These are phyloP conservation scores for Claviceps maximensis DNA, from an alignment of 2,329 filamentous ascomycete species.

Conservation along the genomic window DNA sequence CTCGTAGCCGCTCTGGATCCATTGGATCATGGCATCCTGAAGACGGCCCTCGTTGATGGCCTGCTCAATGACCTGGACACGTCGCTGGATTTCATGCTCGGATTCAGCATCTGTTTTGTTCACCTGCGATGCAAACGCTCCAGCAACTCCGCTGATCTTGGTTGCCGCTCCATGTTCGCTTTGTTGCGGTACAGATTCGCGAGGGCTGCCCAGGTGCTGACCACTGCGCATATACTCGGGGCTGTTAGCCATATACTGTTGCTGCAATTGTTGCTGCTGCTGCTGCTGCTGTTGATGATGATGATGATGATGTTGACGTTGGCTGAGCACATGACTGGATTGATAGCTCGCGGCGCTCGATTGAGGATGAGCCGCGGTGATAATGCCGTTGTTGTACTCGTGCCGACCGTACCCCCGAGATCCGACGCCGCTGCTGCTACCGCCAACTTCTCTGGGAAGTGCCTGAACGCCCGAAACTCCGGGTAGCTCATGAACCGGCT, in stretches of 20 bases:
- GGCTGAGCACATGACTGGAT: conserved; percentile 17
- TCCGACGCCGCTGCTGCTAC: neutral
- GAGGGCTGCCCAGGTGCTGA: conserved; percentile 21
- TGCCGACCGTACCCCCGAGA: conserved; percentile 1
- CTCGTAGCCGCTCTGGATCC: conserved; percentile 51
- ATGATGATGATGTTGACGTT: neutral
- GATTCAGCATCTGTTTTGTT: conserved; percentile 22
- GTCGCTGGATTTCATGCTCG: conserved; percentile 36
- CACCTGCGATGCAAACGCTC: conserved; percentile 23
- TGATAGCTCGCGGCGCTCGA: conserved; percentile 22
- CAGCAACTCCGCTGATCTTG: conserved; percentile 21
- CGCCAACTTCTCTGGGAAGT: neutral
- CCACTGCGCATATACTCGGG: conserved; percentile 23
- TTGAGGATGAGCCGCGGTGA: conserved; percentile 11
- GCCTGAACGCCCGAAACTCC: conserved; percentile 13
- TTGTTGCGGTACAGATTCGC: conserved; percentile 12
- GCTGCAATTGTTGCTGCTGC: conserved; percentile 11
- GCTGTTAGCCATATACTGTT: conserved; percentile 20
- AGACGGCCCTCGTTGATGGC: conserved; percentile 48
- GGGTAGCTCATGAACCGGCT: conserved; percentile 31
- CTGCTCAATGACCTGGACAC: conserved; percentile 45
- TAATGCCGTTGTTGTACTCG: conserved; percentile 15
- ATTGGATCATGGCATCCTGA: conserved; percentile 51
- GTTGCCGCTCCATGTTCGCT: conserved; percentile 17
- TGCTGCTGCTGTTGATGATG: conserved; percentile 9